A percentile compares a stretch with the other conserved stretches of the same genome.
Conservation (phyloP, 257 asterid species). For the Datura wrightii region DNA sequence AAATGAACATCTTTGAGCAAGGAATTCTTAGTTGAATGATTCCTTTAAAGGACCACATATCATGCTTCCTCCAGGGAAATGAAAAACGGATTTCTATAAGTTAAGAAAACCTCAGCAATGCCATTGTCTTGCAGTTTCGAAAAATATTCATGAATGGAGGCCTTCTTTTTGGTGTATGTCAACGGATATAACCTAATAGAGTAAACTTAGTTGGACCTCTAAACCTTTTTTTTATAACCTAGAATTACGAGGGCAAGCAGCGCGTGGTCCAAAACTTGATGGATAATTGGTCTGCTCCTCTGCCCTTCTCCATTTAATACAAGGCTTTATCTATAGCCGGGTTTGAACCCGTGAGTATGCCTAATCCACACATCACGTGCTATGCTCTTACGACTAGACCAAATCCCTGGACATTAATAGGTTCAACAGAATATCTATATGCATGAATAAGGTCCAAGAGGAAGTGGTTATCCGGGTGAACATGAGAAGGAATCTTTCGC, state of each 20-base stretch:
- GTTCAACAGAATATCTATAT: slow-evolving; percentile 10
- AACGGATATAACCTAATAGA: neutral
- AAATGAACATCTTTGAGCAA: too few relatives aligned
- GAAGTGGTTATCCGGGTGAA: neutral
- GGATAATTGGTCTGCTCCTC: neutral
- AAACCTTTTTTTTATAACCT: neutral
- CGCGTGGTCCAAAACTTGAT: neutral
- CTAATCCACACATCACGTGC: neutral
- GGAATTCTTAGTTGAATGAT: too few relatives aligned
- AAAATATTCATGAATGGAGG: slow-evolving; percentile 7
- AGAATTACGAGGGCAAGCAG: neutral
- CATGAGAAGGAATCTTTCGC: neutral
- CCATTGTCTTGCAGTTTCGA: neutral
- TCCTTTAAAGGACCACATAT: slow-evolving; percentile 16
- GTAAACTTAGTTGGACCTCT: neutral
- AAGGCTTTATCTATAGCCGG: neutral
- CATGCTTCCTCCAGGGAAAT: slow-evolving; percentile 17
- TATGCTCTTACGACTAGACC: neutral
- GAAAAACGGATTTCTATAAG: neutral
- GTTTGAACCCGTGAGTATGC: neutral
- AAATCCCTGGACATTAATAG: slow-evolving; percentile 2
- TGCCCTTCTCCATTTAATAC: neutral
- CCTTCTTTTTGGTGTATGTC: neutral
- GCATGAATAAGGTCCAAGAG: neutral
- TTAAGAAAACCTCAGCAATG: neutral